These are phyloP conservation scores for Penicillium cosmopolitanum DNA, from an alignment of 495 filamentous ascomycete species.

Conservation along the genomic window DNA sequence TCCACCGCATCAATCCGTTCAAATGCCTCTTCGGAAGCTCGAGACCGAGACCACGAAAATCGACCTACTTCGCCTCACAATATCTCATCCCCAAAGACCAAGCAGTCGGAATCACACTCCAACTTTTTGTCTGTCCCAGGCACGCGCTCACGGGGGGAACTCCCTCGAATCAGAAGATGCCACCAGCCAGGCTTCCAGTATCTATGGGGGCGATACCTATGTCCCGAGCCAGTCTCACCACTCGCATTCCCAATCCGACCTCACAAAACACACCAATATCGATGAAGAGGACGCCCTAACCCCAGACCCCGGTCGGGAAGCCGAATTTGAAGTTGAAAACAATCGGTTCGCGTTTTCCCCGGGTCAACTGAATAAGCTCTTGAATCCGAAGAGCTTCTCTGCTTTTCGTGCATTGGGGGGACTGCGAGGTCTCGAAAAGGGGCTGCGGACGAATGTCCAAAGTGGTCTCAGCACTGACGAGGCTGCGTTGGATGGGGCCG, in stretches of 20 bases:
- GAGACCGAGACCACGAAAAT: conserved; percentile 66
- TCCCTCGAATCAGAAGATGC: conserved; percentile 63
- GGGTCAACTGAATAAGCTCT: conserved; percentile 76
- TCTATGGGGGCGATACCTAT: conserved; percentile 56
- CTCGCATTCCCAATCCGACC: conserved; percentile 33
- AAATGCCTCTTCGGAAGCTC: conserved; percentile 71
- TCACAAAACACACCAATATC: conserved; percentile 43
- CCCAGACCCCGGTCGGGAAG: conserved; percentile 72
- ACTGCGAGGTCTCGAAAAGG: conserved; percentile 72
- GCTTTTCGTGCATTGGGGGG: conserved; percentile 83
- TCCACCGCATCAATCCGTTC: conserved; percentile 56
- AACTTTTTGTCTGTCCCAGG: conserved; percentile 67
- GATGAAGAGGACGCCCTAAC: conserved; percentile 64
- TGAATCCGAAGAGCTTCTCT: conserved; percentile 78
- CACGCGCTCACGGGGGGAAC: conserved; percentile 63
- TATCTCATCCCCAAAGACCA: conserved; percentile 70
- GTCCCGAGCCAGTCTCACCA: conserved; percentile 39
- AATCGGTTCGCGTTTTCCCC: conserved; percentile 85
- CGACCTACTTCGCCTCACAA: conserved; percentile 91
- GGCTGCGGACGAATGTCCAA: conserved; percentile 68
- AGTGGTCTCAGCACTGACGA: conserved; percentile 80
- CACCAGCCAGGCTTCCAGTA: conserved; percentile 51
- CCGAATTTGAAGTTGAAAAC: conserved; percentile 71
- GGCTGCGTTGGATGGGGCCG: conserved; percentile 57
- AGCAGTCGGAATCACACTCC: conserved; percentile 52